Base-by-base conservation (phyloP, 106 monocot species). In the Apostasia shenzhenica region DNA sequence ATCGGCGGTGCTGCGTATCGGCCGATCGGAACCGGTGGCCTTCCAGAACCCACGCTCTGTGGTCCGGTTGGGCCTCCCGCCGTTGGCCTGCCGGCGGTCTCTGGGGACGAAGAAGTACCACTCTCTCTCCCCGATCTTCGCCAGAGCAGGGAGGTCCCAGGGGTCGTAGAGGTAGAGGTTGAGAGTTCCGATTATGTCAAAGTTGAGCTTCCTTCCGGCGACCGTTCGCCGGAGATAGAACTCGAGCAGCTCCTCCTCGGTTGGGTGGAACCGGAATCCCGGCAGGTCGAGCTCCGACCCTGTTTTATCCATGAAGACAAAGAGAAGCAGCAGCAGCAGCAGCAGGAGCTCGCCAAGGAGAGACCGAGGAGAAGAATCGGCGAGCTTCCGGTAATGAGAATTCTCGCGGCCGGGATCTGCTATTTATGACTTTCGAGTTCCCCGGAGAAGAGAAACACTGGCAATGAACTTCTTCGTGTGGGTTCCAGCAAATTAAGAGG, bases 101-200 rank as follows among this genome's bases (percentile, higher is more conserved):
- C 94, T 81, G 39, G 91, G 91, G 70, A 95, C 94, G 67, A 84
- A 88, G 80, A 94, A 94, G 85, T 94, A 94, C 94, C 90, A 94
- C 70, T 94, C 94, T 62, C 76, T 80, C 76, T 91, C 94, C 8
- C 91, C 94, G 3, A 86, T 83, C 76, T 69, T 88, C 14, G 91
- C 83, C 81, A 86, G 14, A 1, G 65, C 65, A 0, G 93, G 93
- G 0, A 93, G 74, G 48, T 93, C 89, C 80, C 89, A 84, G 1
- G 93, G 93, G 5, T 89, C 89, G 63, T 84, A 51, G 41, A 64
- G 79, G 70, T 93, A 93, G 80, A 93, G 74, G 42, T 93, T 76
- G 57, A 89, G 75, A 2, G 73, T 74, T 2, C 71, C 70, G 73
- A 93, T 93, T 74, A 86, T 77, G 65, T 86, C 80, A 60, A 80